Evolutionary conservation across 2,329 filamentous ascomycete genomes (phyloP).

Genomic region (Penicillium sp.): DNA sequence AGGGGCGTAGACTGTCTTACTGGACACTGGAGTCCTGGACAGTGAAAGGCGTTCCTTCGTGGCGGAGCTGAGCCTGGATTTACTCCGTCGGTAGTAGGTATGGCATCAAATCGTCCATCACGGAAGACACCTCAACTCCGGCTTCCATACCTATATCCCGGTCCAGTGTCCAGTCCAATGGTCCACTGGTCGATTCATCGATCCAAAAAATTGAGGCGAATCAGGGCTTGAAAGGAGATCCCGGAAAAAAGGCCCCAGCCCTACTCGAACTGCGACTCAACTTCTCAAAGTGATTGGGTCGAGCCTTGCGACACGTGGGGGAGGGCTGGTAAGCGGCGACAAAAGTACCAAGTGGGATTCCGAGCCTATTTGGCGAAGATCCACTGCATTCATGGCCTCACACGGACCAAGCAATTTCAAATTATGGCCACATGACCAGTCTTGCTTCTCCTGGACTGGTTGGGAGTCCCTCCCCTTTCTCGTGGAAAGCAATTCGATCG

Average conservation of each 20-base stretch:
- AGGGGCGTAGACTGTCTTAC: background rate
- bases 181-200: background rate
- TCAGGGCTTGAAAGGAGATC: background rate
- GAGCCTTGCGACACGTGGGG: background rate
- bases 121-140: background rate
- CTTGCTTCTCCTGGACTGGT: background rate
- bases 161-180: background rate
- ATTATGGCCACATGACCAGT: background rate
- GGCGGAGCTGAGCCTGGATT: background rate
- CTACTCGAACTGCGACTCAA: background rate
- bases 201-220: background rate
- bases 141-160: background rate
- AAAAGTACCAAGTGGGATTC: background rate
- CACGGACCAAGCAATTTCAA: background rate
- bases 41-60: background rate
- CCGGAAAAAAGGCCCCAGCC: background rate
- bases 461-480: background rate
- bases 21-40: background rate
- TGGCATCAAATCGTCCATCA: background rate
- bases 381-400: background rate
- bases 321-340: background rate
- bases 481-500: no score
- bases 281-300: conserved; percentile 1
- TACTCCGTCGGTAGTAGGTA: background rate
- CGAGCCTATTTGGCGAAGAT: background rate